These are phyloP conservation scores for Lactarius deliciosus DNA, from an alignment of 768 basidiomycete species.

Conservation along the genomic window DNA sequence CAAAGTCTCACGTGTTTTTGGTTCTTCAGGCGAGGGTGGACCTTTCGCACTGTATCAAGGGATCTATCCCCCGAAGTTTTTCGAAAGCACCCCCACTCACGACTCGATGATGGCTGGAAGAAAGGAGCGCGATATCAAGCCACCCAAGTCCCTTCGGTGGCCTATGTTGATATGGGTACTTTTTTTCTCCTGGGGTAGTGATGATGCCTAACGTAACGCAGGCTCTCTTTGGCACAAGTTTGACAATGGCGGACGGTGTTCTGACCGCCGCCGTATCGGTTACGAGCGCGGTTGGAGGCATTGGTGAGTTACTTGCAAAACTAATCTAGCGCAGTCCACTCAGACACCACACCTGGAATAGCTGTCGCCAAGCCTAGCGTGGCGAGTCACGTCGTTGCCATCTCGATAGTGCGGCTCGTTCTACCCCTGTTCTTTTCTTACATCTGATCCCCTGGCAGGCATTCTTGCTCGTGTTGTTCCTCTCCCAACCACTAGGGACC, in stretches of 20 bases:
- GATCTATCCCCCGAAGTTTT: constrained; percentile 48
- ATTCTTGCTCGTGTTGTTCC: constrained; percentile 56
- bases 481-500: constrained; percentile 61
- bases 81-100: constrained; percentile 28
- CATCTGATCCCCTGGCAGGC: constrained; percentile 37
- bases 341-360: background rate
- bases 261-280: constrained; percentile 71
- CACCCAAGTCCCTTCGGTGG: constrained; percentile 41
- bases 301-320: constrained; percentile 33
- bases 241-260: constrained; percentile 68
- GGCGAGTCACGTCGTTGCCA: constrained; percentile 46
- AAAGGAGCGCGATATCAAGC: constrained; percentile 10
- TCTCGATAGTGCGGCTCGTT: constrained; percentile 52
- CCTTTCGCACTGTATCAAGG: constrained; percentile 63
- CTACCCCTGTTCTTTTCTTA: background rate
- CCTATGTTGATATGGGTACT: constrained; percentile 56
- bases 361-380: constrained; percentile 57
- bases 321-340: background rate
- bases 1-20: constrained; percentile 12
- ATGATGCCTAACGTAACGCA: constrained; percentile 27
- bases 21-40: constrained; percentile 58
- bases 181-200: background rate
- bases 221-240: constrained; percentile 62
- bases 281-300: constrained; percentile 66
- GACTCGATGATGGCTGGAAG: constrained; percentile 29